Evolutionary conservation across 129 eudicot genomes (phyloP), one percentile per base, ranked within the genome.

Genomic region (Chrysanthemum seticuspe): DNA sequence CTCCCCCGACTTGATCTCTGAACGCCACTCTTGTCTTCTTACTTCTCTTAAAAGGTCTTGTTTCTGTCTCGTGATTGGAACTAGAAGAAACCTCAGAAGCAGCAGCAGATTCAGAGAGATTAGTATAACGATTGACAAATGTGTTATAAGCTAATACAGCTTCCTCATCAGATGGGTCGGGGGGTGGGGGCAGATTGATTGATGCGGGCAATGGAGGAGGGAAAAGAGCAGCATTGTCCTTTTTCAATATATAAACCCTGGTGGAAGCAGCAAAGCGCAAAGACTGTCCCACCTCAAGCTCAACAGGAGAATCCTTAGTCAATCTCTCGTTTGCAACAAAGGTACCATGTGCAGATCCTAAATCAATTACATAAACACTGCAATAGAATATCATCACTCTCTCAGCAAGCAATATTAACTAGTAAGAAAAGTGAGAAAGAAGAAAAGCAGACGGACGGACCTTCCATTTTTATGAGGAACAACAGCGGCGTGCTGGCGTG

Each of bases 301-400:
- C 99, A 27, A 90, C 87, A 1, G 99, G 97, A n/a, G 89, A 83
- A 75, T 94, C 94, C 83, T 90, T 94, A 40, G 88, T 80, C 62
- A 90, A 75, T 58, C 99, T 78, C 84, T 94, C 99, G 73, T 94
- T 94, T 48, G 99, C 99, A 79, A 94, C 99, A 88, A 94, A 94
- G 49, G 99, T 94, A 36, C 99, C 99, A 63, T 94, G 99, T 19
- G 96, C 99, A 73, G 99, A 94, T 72, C 99, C 99, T 54, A 94
- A 80, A 80, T 94, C 99, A 78, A 90, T 83, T 59, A 94, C 99
- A 83, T 81, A 94, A 8, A 94, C 77, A 72, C 99, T 93, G 74
- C 68, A 65, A 57, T 55, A 47, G 8, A 65, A 72, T 16, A 62
- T 6, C 2, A 29, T 4, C 25, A 40, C 29, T 62, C 8, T 27